Evolutionary conservation across 1,284 basidiomycete species (phyloP).

Genomic region (Ganoderma lingzhi): DNA sequence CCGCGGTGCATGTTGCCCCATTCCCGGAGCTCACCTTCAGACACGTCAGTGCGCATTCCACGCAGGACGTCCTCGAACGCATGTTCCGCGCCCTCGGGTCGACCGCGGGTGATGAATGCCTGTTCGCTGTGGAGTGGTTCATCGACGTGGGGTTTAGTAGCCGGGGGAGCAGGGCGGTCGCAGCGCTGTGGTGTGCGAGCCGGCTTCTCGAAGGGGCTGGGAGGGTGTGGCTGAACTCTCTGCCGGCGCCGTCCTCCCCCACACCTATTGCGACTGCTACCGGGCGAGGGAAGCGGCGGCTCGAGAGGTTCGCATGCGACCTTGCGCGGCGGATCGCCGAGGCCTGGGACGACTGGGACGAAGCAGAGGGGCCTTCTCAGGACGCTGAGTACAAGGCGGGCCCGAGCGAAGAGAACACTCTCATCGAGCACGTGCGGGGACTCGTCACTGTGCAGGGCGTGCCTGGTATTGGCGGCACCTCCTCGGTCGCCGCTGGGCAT

Average conservation of each 20-base stretch:
- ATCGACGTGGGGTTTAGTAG: slow-evolving; percentile 61
- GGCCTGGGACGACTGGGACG: slow-evolving; percentile 67
- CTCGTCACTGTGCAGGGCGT: slow-evolving; percentile 47
- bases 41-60: slow-evolving; percentile 64
- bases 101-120: slow-evolving; percentile 72
- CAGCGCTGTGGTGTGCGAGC: slow-evolving; percentile 87
- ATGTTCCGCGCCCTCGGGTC: slow-evolving; percentile 81
- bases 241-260: slow-evolving; percentile 31
- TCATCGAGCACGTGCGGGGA: slow-evolving; percentile 66
- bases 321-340: slow-evolving; percentile 72
- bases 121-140: slow-evolving; percentile 88
- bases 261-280: slow-evolving; percentile 20
- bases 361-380: slow-evolving; percentile 34
- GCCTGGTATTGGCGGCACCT: slow-evolving; percentile 45
- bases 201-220: slow-evolving; percentile 78
- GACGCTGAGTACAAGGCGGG: slow-evolving; percentile 28
- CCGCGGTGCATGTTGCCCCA: slow-evolving; percentile 44
- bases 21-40: slow-evolving; percentile 72
- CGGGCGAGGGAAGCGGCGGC: slow-evolving; percentile 50
- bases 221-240: slow-evolving; percentile 49
- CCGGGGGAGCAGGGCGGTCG: slow-evolving; percentile 58
- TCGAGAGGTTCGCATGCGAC: slow-evolving; percentile 72
- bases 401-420: slow-evolving; percentile 44
- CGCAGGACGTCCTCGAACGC: slow-evolving; percentile 61
- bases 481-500: slow-evolving; percentile 35